phyloP scores from a whole-genome alignment of 2,329 filamentous ascomycete genomes.

The Fusarium abutilonis region DNA sequence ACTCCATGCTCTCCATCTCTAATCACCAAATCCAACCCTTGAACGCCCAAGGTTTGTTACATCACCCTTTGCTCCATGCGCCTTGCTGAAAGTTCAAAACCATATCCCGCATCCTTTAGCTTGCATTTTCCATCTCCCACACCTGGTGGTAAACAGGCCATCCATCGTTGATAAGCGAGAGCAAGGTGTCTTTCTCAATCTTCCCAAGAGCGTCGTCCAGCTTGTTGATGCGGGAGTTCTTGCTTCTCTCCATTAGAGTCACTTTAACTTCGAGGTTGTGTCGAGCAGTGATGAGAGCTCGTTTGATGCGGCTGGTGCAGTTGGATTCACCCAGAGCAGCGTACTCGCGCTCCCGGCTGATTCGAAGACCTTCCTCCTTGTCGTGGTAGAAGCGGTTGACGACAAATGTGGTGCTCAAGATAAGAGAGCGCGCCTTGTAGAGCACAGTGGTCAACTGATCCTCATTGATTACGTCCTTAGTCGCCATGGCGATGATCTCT shows the following conservation, averaged over 20 bases:
- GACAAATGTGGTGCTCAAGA: neutral
- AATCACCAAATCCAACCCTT: neutral
- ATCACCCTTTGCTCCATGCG: neutral
- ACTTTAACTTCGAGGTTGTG: neutral
- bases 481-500: slow-evolving; percentile 1
- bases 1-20: neutral
- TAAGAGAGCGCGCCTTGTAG: neutral
- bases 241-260: neutral
- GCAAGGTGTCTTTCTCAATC: slow-evolving; percentile 8
- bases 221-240: neutral
- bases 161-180: neutral
- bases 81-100: neutral
- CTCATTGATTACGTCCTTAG: neutral
- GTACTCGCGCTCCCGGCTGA: slow-evolving; percentile 7
- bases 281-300: fast-evolving
- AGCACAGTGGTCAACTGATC: neutral
- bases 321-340: neutral
- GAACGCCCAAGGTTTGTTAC: neutral
- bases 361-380: slow-evolving; percentile 19
- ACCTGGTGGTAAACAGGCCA: neutral
- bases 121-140: neutral
- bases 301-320: neutral
- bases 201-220: slow-evolving; percentile 25
- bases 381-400: slow-evolving; percentile 17
- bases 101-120: neutral